A percentile compares a stretch with the other conserved stretches of the same genome.
Conservation (phyloP, 257 asterid genomes). For the Solanum arcanum region DNA sequence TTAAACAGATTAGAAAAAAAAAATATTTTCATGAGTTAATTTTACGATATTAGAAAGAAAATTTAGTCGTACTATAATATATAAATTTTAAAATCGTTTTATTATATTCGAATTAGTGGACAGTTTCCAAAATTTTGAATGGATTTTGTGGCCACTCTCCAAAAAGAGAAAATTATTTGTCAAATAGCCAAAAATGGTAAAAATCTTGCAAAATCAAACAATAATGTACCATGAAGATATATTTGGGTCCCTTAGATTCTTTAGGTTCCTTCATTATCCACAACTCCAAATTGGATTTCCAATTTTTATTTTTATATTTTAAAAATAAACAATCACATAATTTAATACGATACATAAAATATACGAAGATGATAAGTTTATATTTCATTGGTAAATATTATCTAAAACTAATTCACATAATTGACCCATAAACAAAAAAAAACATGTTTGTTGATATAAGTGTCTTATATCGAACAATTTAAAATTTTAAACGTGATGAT, state of each 20-base stretch:
- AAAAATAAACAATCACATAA: neutral
- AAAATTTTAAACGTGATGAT: neutral
- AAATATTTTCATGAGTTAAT: neutral
- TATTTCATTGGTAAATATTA: neutral
- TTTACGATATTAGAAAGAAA: neutral
- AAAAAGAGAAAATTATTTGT: neutral
- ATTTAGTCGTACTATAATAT: neutral
- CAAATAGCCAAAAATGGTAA: neutral
- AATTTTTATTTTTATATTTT: neutral
- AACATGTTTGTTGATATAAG: neutral
- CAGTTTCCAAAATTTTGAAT: neutral
- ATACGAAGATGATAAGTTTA: neutral
- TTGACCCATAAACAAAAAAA: too few species aligned
- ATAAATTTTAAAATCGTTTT: neutral
- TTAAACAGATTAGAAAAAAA: neutral
- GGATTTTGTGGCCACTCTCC: neutral
- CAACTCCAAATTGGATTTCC: neutral
- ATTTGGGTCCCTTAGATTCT: neutral
- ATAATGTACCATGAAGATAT: neutral
- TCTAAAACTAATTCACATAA: too few species aligned
- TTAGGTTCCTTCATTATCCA: neutral
- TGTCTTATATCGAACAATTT: neutral
- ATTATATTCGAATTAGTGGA: neutral
- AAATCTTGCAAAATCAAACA: conserved; percentile 5
- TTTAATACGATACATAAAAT: neutral